Conservation (phyloP, 1,139 yeast species). For the Candida neerlandica region DNA sequence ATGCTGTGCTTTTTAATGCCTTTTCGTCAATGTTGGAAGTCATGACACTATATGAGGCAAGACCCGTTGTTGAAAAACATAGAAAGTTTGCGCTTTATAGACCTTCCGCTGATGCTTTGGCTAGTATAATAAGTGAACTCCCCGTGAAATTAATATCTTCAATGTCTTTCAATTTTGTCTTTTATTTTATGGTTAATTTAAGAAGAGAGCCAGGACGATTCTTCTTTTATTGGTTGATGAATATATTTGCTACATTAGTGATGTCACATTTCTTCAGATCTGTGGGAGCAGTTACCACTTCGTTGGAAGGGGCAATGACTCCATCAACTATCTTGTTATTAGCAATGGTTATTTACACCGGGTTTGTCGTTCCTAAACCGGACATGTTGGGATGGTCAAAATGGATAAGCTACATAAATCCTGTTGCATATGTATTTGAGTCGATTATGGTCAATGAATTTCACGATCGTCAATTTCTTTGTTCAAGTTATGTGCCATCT, state of each 20-base stretch:
- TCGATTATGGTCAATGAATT: conserved; percentile 57
- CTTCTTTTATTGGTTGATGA: conserved; percentile 52
- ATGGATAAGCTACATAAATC: conserved; percentile 62
- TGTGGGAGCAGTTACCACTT: conserved; percentile 57
- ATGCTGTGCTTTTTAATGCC: conserved; percentile 58
- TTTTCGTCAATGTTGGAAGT: conserved; percentile 61
- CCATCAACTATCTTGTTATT: conserved; percentile 58
- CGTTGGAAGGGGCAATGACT: conserved; percentile 61
- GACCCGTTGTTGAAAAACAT: conserved; percentile 66
- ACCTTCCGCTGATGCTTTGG: conserved; percentile 65
- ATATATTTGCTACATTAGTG: conserved; percentile 47
- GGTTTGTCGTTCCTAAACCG: conserved; percentile 59
- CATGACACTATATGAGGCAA: conserved; percentile 54
- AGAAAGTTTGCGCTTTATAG: conserved; percentile 64
- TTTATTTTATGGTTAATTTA: conserved; percentile 61
- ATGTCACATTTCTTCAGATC: conserved; percentile 63
- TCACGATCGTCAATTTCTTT: conserved; percentile 49
- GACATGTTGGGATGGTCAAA: conserved; percentile 64
- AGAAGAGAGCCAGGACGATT: conserved; percentile 59
- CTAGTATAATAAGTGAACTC: conserved; percentile 56
- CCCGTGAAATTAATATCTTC: conserved; percentile 55
- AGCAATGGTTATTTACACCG: conserved; percentile 57
- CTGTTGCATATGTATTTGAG: conserved; percentile 59
- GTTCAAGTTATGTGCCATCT: conserved; percentile 49
- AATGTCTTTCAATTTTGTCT: conserved; percentile 45